Evolutionary conservation across 192 early-diverging fungal genomes (phyloP), one percentile per base, ranked within the genome.

Genomic region (Mortierella hygrophila): DNA sequence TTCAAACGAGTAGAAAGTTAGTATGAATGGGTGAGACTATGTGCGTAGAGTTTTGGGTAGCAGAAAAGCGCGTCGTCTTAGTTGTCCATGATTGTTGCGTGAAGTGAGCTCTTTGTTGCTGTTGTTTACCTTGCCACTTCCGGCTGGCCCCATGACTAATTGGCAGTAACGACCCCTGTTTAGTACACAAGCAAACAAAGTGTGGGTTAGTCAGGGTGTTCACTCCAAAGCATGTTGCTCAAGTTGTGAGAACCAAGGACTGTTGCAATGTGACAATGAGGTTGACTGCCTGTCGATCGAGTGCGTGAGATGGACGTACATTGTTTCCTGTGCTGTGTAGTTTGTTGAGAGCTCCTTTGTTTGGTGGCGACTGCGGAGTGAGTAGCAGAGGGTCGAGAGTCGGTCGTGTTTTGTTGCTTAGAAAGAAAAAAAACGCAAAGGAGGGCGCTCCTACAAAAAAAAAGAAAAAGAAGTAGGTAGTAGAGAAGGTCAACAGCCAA

Each of bases 61-160:
- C 21, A 3, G 20, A 40, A 18, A 76, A 46, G 23, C 40, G 42
- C 13, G n/a, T 32, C 23, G 8, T n/a, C 9, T 2, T 29, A n/a
- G 29, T 9, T 75, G 0, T 75, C 47, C 26, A 32, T 55, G 38
- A 37, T 54, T 32, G 6, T 21, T 6, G 9, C 29, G 8, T 6
- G 40, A 75, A 8, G 40, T 35, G 70, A 41, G 0, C 9, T n/a
- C 2, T 47, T 23, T 23, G 8, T 15, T 23, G 54, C 10, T 60
- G 54, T 26, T 60, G 55, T 32, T 83, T 80, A 94, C 94, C 90
- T 98, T 98, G 80, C 97, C 97, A 83, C 94, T 96, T 55, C 97
- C 97, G 15, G 97, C 97, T 41, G 97, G 97, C 35, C 98, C 98
- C 97, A 99, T 99, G 60, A 99, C 98, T 54, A 99, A 92, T 90